Base-by-base conservation (phyloP, 768 basidiomycete genomes). In the Xerocomus brunneocitrinus region DNA sequence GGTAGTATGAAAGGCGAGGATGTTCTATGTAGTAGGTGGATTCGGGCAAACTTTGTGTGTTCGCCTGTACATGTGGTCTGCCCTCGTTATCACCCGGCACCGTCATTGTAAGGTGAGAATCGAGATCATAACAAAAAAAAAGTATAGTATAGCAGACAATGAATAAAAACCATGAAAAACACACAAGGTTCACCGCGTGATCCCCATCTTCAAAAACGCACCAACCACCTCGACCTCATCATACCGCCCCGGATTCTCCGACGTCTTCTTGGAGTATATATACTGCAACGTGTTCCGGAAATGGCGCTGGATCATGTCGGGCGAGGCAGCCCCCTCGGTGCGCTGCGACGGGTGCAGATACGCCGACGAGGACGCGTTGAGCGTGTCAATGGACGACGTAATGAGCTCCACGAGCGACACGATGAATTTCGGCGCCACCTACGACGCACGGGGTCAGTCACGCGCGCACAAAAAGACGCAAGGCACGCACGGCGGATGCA, bases 381-480 rank as follows among this genome's bases (percentile, higher is more conserved):
- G 91, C 57, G 81, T 84, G 73, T 99, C 97, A 67, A 98, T 93
- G 62, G 89, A 92, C 6, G 89, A 87, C 1, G 92, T 91, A 69
- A 99, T 95, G 19, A 98, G 80, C 63, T 98, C 95, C 16, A 98
- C 93, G 41, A 99, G 81, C 56, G 89, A 92, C 71, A 95, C 98
- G 57, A 98, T 87, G 62, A 95, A 98, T 75, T 97, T 97, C 10
- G 95, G 84, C 30, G 94, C 93, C 52, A 95, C 79, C 91, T 39
- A n/a, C 32, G 32, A 10, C 7, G 9, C 32, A 32, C 32, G 34
- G 2, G 7, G 36, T 36, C 36, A 36, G 32, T 32, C 32, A 32
- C 6, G 32, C 3, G 3, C 32, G 9, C 32, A 10, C 1, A 27
- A 27, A 14, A 27, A 19, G 1, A 42, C 10, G 14, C 22, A 7